Percentiles rank a stretch among this genome's conserved stretches.
phyloP scores from a whole-genome alignment of 345 rosid genomes.

The Syzygium oleosum region DNA sequence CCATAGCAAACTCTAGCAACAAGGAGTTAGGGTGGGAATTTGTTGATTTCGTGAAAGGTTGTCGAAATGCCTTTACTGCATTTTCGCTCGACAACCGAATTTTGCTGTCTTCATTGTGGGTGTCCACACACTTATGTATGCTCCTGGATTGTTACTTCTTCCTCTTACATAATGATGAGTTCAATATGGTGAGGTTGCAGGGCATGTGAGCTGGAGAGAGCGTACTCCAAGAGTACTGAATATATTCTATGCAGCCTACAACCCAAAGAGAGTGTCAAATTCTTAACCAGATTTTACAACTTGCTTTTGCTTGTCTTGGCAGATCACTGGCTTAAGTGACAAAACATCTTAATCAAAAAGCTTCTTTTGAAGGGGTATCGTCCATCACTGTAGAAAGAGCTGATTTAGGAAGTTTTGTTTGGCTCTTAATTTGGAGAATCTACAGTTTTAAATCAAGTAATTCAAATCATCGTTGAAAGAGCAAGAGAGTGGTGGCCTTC shows the following conservation, averaged over 20 bases:
- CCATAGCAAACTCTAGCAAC: background rate
- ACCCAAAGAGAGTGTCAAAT: background rate
- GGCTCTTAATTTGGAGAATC: background rate
- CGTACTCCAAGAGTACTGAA: background rate
- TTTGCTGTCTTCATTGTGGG: background rate
- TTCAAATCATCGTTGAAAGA: background rate
- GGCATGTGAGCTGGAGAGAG: no score
- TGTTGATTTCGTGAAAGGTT: background rate
- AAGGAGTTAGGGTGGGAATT: background rate
- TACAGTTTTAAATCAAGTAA: background rate
- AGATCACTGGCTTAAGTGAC: background rate
- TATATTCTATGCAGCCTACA: background rate
- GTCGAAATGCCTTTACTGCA: background rate
- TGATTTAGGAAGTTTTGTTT: background rate
- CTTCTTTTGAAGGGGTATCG: background rate
- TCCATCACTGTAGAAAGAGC: background rate
- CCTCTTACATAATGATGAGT: no score
- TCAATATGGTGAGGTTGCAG: no score
- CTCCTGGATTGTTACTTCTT: no score
- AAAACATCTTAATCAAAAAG: background rate
- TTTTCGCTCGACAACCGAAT: background rate
- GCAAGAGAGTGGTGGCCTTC: background rate
- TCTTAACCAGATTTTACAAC: background rate
- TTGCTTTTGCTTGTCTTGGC: background rate
- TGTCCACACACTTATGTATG: background rate